Conservation (phyloP, 179 eudicot genomes). For the Silene vulgaris region DNA sequence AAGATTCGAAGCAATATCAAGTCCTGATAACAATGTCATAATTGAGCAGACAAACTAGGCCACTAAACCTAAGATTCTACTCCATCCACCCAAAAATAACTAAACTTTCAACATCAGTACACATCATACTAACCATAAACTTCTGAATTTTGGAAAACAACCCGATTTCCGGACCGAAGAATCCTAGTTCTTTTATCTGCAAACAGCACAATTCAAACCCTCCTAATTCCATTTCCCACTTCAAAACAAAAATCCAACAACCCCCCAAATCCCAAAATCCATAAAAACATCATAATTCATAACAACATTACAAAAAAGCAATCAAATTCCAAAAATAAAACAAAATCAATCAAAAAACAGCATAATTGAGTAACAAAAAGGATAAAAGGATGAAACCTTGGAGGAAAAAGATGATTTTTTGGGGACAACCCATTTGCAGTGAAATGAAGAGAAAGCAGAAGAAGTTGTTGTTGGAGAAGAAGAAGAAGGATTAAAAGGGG, state of each 20-base stretch:
- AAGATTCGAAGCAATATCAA: neutral
- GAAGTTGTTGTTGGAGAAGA: conserved; percentile 18
- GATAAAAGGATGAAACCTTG: conserved; percentile 25
- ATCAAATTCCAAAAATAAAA: neutral
- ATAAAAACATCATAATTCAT: neutral
- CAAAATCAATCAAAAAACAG: neutral
- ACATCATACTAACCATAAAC: no score
- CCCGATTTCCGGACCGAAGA: neutral
- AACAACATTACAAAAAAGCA: neutral
- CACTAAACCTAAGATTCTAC: neutral
- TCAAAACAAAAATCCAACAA: conserved; percentile 10
- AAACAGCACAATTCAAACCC: neutral
- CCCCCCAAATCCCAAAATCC: conserved; percentile 3
- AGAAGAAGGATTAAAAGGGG: conserved; percentile 26
- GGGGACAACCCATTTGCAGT: conserved; percentile 23
- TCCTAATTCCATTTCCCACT: conserved; percentile 8
- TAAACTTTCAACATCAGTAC: neutral
- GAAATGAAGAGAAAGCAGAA: conserved; percentile 12
- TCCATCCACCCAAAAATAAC: neutral
- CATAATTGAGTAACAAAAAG: neutral
- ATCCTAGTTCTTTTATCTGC: conserved; percentile 15
- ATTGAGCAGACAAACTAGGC: neutral
- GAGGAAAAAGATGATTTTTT: conserved; percentile 25
- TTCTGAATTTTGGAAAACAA: neutral
- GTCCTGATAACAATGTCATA: neutral